Evolutionary conservation across 1,139 yeast genomes (phyloP).

Genomic region (Debaryomyces fabryi): DNA sequence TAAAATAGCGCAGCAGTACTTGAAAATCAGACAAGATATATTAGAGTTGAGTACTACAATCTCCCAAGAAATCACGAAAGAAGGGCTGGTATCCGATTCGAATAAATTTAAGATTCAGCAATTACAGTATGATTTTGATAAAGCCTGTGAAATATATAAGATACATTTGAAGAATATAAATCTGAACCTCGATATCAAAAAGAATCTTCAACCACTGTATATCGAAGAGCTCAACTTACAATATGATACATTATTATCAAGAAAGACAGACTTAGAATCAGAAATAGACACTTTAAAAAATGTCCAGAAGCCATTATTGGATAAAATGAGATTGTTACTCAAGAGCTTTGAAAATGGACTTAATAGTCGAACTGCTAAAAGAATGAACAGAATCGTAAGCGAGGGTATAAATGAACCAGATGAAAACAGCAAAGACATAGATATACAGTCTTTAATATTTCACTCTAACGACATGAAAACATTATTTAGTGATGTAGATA

Average conservation of each 20-base stretch:
- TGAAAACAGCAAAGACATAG: constrained; percentile 17
- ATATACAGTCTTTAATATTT: constrained; percentile 24
- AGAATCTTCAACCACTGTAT: constrained; percentile 21
- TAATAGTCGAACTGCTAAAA: constrained; percentile 17
- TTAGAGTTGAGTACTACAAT: constrained; percentile 23
- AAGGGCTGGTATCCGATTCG: constrained; percentile 14
- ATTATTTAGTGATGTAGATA: constrained; percentile 25
- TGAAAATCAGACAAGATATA: constrained; percentile 38
- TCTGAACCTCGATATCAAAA: constrained; percentile 23
- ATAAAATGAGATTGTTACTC: constrained; percentile 33
- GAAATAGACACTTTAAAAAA: constrained; percentile 31
- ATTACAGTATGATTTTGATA: constrained; percentile 31
- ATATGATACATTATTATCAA: constrained; percentile 22
- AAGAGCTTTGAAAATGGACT: constrained; percentile 27
- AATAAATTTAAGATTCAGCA: constrained; percentile 21
- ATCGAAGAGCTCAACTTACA: constrained; percentile 24
- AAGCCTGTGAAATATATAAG: constrained; percentile 27
- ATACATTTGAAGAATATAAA: constrained; percentile 28
- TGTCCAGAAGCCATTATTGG: constrained; percentile 41
- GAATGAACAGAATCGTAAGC: constrained; percentile 12
- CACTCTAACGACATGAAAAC: constrained; percentile 21
- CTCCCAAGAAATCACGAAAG: constrained; percentile 17
- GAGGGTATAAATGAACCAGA: constrained; percentile 11
- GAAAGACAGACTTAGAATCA: constrained; percentile 21
- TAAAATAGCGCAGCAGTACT: constrained; percentile 34